phyloP scores from a whole-genome alignment of 1,139 yeast genomes.

The Saccharomyces hybrid region DNA sequence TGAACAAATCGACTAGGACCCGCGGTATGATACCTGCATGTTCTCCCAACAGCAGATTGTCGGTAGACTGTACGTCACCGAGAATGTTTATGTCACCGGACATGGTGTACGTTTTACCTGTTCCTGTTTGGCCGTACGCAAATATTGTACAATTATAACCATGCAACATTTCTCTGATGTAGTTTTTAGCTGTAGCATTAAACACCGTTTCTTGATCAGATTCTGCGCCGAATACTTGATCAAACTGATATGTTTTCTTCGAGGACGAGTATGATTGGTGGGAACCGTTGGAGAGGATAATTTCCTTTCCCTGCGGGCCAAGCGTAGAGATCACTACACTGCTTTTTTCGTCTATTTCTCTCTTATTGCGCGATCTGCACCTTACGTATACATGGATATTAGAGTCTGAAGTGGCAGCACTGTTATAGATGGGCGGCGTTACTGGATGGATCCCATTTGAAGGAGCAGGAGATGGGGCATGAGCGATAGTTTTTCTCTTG shows the following conservation, averaged over 20 bases:
- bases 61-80: conserved; percentile 19
- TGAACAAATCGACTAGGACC: conserved; percentile 46
- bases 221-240: conserved; percentile 66
- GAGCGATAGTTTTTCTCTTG: background rate
- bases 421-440: background rate
- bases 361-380: conserved; percentile 65
- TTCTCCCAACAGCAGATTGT: conserved; percentile 25
- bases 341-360: conserved; percentile 59
- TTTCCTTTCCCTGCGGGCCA: conserved; percentile 33
- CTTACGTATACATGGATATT: conserved; percentile 75
- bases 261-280: conserved; percentile 16
- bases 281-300: conserved; percentile 29
- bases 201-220: conserved; percentile 59
- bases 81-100: conserved; percentile 49
- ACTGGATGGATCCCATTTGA: background rate
- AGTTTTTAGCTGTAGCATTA: conserved; percentile 52
- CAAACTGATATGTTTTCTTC: conserved; percentile 54
- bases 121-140: conserved; percentile 88
- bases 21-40: conserved; percentile 69
- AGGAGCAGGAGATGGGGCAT: background rate
- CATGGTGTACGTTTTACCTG: conserved; percentile 87
- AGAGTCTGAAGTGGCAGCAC: conserved; percentile 18
- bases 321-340: conserved; percentile 50
- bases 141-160: conserved; percentile 74
- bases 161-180: conserved; percentile 49